A percentile compares a stretch with the other conserved stretches of the same genome.
Evolutionary conservation across 495 filamentous ascomycete genomes (phyloP).

Genomic region (Trichoderma orchidacearum): DNA sequence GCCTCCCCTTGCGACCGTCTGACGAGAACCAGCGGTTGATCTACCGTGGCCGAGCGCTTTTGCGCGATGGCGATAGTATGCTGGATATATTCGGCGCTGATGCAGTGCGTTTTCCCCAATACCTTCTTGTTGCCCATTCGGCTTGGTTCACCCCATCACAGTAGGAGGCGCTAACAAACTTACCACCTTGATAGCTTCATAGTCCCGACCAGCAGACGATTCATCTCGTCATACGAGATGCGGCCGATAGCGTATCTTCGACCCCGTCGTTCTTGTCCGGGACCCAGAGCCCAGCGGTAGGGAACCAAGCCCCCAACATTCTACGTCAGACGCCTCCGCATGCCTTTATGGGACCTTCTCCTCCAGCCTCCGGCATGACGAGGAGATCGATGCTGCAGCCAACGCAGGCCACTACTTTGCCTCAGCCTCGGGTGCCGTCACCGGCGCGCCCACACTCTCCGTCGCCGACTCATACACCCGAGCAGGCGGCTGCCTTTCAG

Average conservation of each 20-base stretch:
- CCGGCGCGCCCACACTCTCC: neutral
- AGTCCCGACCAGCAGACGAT: slow-evolving; percentile 34
- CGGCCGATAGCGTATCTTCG: slow-evolving; percentile 11
- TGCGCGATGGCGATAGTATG: slow-evolving; percentile 39
- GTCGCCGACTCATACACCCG: neutral
- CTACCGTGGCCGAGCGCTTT: slow-evolving; percentile 46
- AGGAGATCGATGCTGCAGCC: slow-evolving; percentile 2
- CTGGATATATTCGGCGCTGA: slow-evolving; percentile 41
- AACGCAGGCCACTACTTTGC: neutral
- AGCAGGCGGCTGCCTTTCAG: slow-evolving; percentile 3
- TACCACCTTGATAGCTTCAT: slow-evolving; percentile 24
- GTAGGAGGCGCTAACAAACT: slow-evolving; percentile 2
- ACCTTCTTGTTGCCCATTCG: neutral
- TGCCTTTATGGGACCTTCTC: slow-evolving; percentile 2
- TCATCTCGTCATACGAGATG: slow-evolving; percentile 48
- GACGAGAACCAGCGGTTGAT: slow-evolving; percentile 50
- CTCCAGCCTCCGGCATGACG: slow-evolving; percentile 5
- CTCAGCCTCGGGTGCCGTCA: neutral
- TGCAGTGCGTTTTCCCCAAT: slow-evolving; percentile 29
- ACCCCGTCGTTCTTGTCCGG: slow-evolving; percentile 7
- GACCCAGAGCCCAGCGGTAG: slow-evolving; percentile 7
- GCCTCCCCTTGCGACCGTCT: slow-evolving; percentile 37
- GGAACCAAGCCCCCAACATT: neutral
- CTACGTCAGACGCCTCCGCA: slow-evolving; percentile 2
- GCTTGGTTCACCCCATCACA: neutral